These are phyloP conservation scores for Thoreauomyces humboldtii DNA, from an alignment of 192 early-diverging fungal species.

Conservation along the genomic window DNA sequence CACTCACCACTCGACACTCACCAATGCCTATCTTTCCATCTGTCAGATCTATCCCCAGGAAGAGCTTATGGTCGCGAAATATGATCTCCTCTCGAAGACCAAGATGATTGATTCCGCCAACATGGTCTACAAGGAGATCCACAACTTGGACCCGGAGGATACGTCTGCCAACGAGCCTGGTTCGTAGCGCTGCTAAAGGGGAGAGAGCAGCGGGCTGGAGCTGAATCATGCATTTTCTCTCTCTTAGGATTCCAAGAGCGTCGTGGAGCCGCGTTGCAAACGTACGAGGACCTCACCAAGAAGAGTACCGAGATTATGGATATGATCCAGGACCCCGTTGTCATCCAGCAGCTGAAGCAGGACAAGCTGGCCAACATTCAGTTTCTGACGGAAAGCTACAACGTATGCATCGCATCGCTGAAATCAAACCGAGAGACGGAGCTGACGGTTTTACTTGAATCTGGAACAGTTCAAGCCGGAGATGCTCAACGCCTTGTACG, in stretches of 20 bases:
- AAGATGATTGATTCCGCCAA: conserved; percentile 95
- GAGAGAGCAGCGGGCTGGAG: background rate
- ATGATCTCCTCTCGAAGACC: conserved; percentile 81
- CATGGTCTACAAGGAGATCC: conserved; percentile 77
- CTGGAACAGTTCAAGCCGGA: conserved; percentile 83
- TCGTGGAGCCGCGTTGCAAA: conserved; percentile 71
- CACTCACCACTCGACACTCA: too few species aligned
- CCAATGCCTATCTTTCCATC: too few species aligned
- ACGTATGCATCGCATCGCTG: too few species aligned
- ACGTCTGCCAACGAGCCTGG: conserved; percentile 64
- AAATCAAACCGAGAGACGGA: too few species aligned
- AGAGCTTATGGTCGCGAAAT: conserved; percentile 82
- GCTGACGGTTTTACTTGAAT: too few species aligned
- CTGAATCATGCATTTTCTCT: background rate
- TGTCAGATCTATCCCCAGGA: conserved; percentile 72
- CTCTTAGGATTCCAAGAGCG: conserved; percentile 60
- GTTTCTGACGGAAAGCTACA: conserved; percentile 83
- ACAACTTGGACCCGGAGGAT: conserved; percentile 56
- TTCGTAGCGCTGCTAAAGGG: conserved; percentile 32
- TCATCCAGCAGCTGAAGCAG: conserved; percentile 83
- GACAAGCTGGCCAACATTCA: conserved; percentile 92
- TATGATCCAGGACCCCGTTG: conserved; percentile 88
- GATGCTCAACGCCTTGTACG: conserved; percentile 83
- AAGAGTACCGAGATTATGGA: conserved; percentile 81
- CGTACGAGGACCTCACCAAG: conserved; percentile 70